A percentile compares a stretch with the other conserved stretches of the same genome.
Conservation (phyloP, 2,329 filamentous ascomycete species). For the Thielaviopsis musarum region DNA sequence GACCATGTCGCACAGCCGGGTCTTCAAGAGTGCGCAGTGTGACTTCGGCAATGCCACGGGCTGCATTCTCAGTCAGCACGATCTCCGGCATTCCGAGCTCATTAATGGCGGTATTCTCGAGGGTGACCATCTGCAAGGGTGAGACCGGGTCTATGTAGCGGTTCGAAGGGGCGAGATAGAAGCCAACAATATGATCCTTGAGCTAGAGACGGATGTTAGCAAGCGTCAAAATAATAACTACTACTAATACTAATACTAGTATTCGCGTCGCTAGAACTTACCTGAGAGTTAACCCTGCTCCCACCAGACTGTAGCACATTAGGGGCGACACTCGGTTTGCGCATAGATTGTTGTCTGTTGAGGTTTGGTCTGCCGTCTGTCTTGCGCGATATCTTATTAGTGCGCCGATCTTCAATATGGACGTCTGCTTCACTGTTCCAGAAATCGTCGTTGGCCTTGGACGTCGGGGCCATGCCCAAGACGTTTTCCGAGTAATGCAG, state of each 20-base stretch:
- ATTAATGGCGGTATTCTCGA: conserved; percentile 79
- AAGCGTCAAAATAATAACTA: background rate
- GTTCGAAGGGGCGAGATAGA: conserved; percentile 38
- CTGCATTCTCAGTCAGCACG: conserved; percentile 83
- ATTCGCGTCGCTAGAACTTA: no score
- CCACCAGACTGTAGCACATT: conserved; percentile 27
- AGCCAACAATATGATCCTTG: conserved; percentile 22
- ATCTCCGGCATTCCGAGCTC: conserved; percentile 78
- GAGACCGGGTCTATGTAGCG: conserved; percentile 46
- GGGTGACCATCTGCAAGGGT: conserved; percentile 72
- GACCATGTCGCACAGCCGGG: conserved; percentile 39
- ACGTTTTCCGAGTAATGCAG: conserved; percentile 86
- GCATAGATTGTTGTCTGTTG: conserved; percentile 14
- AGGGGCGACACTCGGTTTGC: conserved; percentile 32
- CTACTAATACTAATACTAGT: no score
- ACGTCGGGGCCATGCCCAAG: conserved; percentile 38
- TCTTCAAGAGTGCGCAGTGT: conserved; percentile 52
- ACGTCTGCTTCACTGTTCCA: conserved; percentile 60
- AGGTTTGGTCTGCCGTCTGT: conserved; percentile 5
- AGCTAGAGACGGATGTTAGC: background rate
- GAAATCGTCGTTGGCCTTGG: conserved; percentile 32
- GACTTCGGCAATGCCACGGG: conserved; percentile 73
- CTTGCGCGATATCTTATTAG: conserved; percentile 4
- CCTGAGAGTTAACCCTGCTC: conserved; percentile 18
- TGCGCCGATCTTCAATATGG: conserved; percentile 12